phyloP scores from a whole-genome alignment of 768 basidiomycete species.

The Dendrothele bispora region DNA sequence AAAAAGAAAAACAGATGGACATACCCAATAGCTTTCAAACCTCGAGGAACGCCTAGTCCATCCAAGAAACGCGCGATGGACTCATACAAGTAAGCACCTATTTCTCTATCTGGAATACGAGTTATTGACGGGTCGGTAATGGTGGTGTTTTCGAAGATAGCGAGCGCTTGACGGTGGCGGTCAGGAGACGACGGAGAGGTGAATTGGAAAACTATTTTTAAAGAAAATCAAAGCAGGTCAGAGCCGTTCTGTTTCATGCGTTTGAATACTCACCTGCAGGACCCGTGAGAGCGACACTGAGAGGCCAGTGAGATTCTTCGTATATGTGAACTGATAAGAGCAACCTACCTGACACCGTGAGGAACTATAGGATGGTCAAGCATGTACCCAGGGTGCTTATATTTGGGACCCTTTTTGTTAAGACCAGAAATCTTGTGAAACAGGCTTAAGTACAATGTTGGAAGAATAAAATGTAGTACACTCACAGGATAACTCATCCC shows the following conservation, averaged over 20 bases:
- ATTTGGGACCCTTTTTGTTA: slow-evolving; percentile 93
- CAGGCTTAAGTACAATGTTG: not conserved
- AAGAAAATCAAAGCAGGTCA: slow-evolving; percentile 5
- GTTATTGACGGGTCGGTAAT: slow-evolving; percentile 68
- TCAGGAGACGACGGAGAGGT: slow-evolving; percentile 92
- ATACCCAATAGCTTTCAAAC: slow-evolving; percentile 76
- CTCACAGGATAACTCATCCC: slow-evolving; percentile 86
- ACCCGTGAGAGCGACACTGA: slow-evolving; percentile 82
- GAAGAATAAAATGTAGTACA: slow-evolving; percentile 10
- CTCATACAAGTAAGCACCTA: slow-evolving; percentile 80
- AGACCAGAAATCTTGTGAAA: slow-evolving; percentile 78
- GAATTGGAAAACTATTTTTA: slow-evolving; percentile 88
- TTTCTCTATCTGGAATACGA: slow-evolving; percentile 73
- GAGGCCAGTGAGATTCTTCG: slow-evolving; percentile 10
- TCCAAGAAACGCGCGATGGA: slow-evolving; percentile 89
- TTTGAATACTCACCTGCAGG: slow-evolving; percentile 76
- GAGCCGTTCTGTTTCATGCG: too few species aligned
- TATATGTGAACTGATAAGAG: not conserved
- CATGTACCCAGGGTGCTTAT: slow-evolving; percentile 86
- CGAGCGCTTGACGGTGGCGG: slow-evolving; percentile 86
- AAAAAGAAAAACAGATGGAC: slow-evolving; percentile 13
- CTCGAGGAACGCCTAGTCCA: slow-evolving; percentile 80
- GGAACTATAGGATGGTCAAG: slow-evolving; percentile 90
- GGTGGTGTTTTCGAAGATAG: slow-evolving; percentile 73
- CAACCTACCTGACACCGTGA: slow-evolving; percentile 74